phyloP scores from a whole-genome alignment of 2,329 filamentous ascomycete species.

The Bipolaris victoriae region DNA sequence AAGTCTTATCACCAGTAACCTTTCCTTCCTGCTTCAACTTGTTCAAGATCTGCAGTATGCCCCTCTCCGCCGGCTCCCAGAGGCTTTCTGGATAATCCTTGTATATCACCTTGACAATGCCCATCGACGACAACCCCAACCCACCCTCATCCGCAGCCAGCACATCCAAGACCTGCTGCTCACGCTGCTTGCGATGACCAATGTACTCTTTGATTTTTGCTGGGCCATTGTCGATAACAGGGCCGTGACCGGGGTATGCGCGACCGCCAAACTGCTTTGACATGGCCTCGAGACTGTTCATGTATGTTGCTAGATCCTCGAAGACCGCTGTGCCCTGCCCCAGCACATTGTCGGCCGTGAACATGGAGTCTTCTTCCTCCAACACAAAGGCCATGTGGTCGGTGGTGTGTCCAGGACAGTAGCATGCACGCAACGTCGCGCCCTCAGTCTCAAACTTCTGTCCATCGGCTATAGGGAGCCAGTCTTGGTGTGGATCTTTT shows the following conservation, averaged over 20 bases:
- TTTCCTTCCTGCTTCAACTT: constrained; percentile 80
- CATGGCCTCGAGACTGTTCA: constrained; percentile 74
- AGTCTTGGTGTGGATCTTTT: constrained; percentile 59
- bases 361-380: constrained; percentile 79
- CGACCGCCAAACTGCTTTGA: constrained; percentile 66
- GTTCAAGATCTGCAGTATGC: constrained; percentile 76
- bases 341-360: constrained; percentile 88
- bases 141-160: constrained; percentile 35
- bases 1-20: constrained; percentile 54
- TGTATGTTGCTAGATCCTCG: constrained; percentile 73
- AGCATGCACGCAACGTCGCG: constrained; percentile 69
- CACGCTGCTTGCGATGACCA: constrained; percentile 76
- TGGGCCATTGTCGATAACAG: constrained; percentile 74
- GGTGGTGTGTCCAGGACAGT: constrained; percentile 76
- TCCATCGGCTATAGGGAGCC: constrained; percentile 63
- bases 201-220: constrained; percentile 83
- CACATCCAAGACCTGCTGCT: constrained; percentile 56
- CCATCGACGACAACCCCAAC: constrained; percentile 71
- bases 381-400: constrained; percentile 84
- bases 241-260: constrained; percentile 88
- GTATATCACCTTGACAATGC: constrained; percentile 89
- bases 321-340: constrained; percentile 88
- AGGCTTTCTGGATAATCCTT: constrained; percentile 76
- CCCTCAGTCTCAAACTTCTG: constrained; percentile 65
- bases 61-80: constrained; percentile 75